Conservation (phyloP, 495 filamentous ascomycete species). For the Annulohypoxylon bovei region DNA sequence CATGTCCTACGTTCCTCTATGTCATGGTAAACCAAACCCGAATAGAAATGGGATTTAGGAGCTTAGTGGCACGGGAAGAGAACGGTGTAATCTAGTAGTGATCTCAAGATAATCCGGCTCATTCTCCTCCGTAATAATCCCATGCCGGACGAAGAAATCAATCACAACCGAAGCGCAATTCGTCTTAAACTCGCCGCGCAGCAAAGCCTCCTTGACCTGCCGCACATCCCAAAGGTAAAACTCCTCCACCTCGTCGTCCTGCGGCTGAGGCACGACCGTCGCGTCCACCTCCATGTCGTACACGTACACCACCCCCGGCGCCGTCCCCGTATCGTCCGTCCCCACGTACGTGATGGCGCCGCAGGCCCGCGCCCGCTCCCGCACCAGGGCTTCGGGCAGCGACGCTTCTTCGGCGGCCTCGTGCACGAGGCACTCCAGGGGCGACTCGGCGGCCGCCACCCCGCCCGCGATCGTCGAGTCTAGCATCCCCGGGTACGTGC, state of each 20-base stretch:
- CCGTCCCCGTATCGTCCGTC: slow-evolving; percentile 69
- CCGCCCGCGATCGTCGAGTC: slow-evolving; percentile 87
- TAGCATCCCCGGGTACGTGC: slow-evolving; percentile 78
- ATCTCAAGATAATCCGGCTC: slow-evolving; percentile 81
- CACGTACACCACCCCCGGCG: slow-evolving; percentile 79
- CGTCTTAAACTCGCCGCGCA: slow-evolving; percentile 77
- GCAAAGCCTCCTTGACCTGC: slow-evolving; percentile 69
- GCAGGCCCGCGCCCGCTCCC: slow-evolving; percentile 56
- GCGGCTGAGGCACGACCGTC: slow-evolving; percentile 69
- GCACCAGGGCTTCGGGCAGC: slow-evolving; percentile 69
- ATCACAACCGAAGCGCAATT: slow-evolving; percentile 78
- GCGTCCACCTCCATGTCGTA: slow-evolving; percentile 76
- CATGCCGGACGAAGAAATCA: slow-evolving; percentile 86
- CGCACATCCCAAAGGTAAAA: slow-evolving; percentile 74
- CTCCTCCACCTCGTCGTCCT: slow-evolving; percentile 78
- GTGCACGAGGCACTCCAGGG: slow-evolving; percentile 73
- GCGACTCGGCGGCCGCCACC: slow-evolving; percentile 70
- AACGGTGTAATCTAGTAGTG: slow-evolving; percentile 67
- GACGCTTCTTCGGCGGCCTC: slow-evolving; percentile 81
- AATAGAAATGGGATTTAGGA: too few relatives aligned
- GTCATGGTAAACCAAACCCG: not conserved
- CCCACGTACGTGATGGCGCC: slow-evolving; percentile 79
- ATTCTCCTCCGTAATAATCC: slow-evolving; percentile 74
- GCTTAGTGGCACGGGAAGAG: slow-evolving; percentile 12
- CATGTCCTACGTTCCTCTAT: not conserved